phyloP scores from a whole-genome alignment of 208 protist genomes.

The Jaenimonas drosophilae region DNA sequence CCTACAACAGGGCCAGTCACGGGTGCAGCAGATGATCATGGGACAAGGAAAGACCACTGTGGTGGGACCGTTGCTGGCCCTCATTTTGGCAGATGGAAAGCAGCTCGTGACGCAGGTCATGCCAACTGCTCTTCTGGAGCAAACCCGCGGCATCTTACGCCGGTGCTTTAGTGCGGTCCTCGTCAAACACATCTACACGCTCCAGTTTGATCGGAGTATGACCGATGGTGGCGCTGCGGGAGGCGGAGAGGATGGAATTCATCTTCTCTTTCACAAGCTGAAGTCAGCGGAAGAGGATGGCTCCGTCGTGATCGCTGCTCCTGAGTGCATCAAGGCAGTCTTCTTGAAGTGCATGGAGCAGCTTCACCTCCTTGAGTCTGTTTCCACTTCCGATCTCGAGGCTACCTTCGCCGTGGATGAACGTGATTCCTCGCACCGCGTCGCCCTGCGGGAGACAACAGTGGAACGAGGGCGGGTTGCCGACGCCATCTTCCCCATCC shows the following conservation, averaged over 20 bases:
- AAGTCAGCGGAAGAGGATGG: conserved; percentile 36
- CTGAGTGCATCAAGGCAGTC: conserved; percentile 90
- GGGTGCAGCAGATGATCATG: conserved; percentile 96
- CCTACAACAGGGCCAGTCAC: conserved; percentile 42
- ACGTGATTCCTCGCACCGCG: conserved; percentile 19
- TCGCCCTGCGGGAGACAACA: conserved; percentile 26
- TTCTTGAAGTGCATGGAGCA: conserved; percentile 91
- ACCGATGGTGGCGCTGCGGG: conserved; percentile 35
- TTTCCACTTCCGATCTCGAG: conserved; percentile 24
- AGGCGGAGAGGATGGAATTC: conserved; percentile 8
- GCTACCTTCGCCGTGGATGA: conserved; percentile 20
- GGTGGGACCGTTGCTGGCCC: conserved; percentile 86
- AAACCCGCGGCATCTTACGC: conserved; percentile 83
- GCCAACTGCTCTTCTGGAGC: conserved; percentile 89
- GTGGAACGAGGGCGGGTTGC: conserved; percentile 41
- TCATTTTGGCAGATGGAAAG: conserved; percentile 90
- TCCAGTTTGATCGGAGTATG: conserved; percentile 66
- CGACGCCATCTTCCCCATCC: conserved; percentile 63
- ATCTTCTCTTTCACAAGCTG: conserved; percentile 65
- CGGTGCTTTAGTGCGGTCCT: conserved; percentile 88
- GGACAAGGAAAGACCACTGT: conserved; percentile 95
- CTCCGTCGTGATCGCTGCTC: conserved; percentile 78
- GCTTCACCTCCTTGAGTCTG: conserved; percentile 76
- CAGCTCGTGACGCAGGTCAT: conserved; percentile 90
- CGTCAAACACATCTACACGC: conserved; percentile 84